Evolutionary conservation across 306 rosid species (phyloP).

Genomic region (Gynostemma pentaphyllum): DNA sequence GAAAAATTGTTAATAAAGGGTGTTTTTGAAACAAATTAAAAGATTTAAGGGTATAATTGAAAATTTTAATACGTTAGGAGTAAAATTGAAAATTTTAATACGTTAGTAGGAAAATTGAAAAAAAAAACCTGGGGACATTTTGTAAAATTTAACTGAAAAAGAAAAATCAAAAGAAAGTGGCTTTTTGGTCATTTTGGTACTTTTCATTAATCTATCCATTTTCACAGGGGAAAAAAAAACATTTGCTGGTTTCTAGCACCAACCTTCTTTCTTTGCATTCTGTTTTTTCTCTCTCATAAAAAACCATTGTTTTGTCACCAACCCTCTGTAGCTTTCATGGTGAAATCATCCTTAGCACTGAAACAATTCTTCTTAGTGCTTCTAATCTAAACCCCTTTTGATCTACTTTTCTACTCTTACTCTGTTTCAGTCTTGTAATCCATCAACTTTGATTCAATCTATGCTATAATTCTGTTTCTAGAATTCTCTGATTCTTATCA

Average conservation of each 20-base stretch:
- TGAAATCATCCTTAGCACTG: constrained; percentile 39
- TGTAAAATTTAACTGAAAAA: too few species aligned
- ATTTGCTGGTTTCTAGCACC: constrained; percentile 1
- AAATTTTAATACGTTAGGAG: too few species aligned
- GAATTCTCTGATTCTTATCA: constrained; percentile 10
- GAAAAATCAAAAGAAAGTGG: constrained; percentile 35
- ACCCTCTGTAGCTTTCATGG: constrained; percentile 46
- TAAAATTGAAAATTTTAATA: too few species aligned
- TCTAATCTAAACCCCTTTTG: constrained; percentile 34
- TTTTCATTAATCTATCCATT: constrained; percentile 32
- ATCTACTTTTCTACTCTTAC: constrained; percentile 13
- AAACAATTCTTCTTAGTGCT: constrained; percentile 24
- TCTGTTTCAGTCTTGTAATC: constrained; percentile 17
- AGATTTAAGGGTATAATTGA: too few species aligned
- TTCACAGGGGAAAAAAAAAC: constrained; percentile 14
- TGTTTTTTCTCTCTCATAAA: constrained; percentile 29
- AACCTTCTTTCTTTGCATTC: constrained; percentile 24
- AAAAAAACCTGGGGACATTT: too few species aligned
- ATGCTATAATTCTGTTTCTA: constrained; percentile 17
- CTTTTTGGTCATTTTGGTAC: constrained; percentile 51
- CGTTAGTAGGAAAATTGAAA: too few species aligned
- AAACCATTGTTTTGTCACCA: constrained; percentile 27
- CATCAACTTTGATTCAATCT: constrained; percentile 12
- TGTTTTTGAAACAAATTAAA: too few species aligned
- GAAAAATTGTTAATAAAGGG: too few species aligned